phyloP scores from a whole-genome alignment of 2,329 filamentous ascomycete species.

The Neurospora sp. region DNA sequence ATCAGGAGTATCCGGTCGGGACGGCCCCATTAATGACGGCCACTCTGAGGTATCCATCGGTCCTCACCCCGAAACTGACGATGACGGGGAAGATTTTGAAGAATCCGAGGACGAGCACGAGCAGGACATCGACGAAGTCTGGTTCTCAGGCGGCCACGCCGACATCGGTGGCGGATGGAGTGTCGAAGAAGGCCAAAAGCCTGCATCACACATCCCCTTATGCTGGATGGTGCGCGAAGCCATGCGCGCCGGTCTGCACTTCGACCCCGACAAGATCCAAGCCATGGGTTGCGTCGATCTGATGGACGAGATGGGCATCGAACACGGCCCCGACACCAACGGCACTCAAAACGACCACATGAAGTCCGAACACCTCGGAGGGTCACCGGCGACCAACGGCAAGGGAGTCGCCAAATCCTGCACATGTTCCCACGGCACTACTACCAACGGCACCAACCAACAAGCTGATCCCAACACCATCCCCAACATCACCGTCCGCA shows the following conservation, averaged over 20 bases:
- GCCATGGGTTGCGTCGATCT: constrained; percentile 51
- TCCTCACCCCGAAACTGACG: constrained; percentile 12
- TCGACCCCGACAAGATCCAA: constrained; percentile 58
- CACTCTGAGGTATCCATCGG: constrained; percentile 14
- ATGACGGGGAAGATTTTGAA: constrained; percentile 25
- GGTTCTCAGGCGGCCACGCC: constrained; percentile 71
- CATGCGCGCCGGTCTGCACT: constrained; percentile 54
- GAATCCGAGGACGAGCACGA: constrained; percentile 37
- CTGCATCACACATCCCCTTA: constrained; percentile 54
- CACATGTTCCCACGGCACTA: not conserved
- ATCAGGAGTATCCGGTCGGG: constrained; percentile 8
- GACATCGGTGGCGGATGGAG: constrained; percentile 74
- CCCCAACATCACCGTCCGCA: constrained; percentile 18
- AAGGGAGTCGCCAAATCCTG: not conserved
- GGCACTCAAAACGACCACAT: not conserved
- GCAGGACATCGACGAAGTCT: constrained; percentile 71
- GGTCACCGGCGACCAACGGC: not conserved
- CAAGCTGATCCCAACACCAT: constrained; percentile 4
- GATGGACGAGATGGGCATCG: constrained; percentile 24
- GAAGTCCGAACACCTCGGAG: not conserved
- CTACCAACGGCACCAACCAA: not conserved
- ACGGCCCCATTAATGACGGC: constrained; percentile 4
- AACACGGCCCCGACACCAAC: not conserved
- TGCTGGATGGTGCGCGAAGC: constrained; percentile 56
- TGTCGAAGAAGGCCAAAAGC: constrained; percentile 42